These are phyloP conservation scores for Roridomyces roridus DNA, from an alignment of 768 basidiomycete genomes.

Conservation along the genomic window DNA sequence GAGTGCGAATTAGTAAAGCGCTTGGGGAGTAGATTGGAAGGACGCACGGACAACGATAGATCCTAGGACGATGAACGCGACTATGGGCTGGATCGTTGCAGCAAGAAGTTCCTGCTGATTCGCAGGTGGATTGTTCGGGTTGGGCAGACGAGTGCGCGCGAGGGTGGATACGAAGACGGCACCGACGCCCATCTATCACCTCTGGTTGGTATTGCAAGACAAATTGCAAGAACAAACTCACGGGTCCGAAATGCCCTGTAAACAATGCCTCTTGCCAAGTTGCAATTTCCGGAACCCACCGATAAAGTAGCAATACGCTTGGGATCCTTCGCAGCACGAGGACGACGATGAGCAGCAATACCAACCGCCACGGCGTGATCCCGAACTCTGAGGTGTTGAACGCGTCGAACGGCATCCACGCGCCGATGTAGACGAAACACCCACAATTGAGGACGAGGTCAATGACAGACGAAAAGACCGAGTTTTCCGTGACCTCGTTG, in stretches of 20 bases:
- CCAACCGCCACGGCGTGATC: conserved; percentile 74
- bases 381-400: conserved; percentile 65
- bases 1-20: no score
- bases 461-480: conserved; percentile 88
- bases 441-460: conserved; percentile 85
- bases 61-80: conserved; percentile 81
- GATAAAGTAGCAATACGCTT: conserved; percentile 75
- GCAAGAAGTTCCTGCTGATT: conserved; percentile 78
- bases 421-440: conserved; percentile 87
- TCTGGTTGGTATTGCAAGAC: background rate
- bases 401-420: conserved; percentile 76
- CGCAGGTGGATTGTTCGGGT: conserved; percentile 62
- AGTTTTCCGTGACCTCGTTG: conserved; percentile 80
- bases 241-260: conserved; percentile 86
- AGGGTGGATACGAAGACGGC: conserved; percentile 88
- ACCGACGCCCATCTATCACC: conserved; percentile 83
- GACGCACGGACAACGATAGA: conserved; percentile 83
- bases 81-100: conserved; percentile 75
- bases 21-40: background rate
- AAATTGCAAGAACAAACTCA: conserved; percentile 34
- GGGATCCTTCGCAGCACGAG: conserved; percentile 84
- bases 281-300: conserved; percentile 85
- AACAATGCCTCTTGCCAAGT: conserved; percentile 90
- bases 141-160: conserved; percentile 66
- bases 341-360: conserved; percentile 70